These are phyloP conservation scores for Lentithecium fluviatile DNA, from an alignment of 495 filamentous ascomycete genomes.

Conservation along the genomic window DNA sequence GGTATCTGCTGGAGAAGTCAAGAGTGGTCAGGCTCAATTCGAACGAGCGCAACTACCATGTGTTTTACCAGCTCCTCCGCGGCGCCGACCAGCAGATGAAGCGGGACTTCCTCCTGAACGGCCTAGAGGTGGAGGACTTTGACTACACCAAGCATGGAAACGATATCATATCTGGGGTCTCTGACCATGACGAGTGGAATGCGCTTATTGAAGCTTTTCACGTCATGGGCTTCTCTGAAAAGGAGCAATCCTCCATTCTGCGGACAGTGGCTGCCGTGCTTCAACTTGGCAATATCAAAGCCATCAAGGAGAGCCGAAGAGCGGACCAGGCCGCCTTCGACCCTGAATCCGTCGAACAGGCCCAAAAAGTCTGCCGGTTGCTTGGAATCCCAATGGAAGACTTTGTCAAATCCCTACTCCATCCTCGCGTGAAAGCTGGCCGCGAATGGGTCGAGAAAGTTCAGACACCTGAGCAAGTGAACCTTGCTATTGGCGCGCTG, in stretches of 20 bases:
- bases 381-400: conserved; percentile 80
- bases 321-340: conserved; percentile 86
- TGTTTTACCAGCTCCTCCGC: conserved; percentile 93
- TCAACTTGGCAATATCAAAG: conserved; percentile 87
- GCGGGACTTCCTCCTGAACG: conserved; percentile 70
- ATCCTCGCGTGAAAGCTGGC: conserved; percentile 91
- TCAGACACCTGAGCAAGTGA: conserved; percentile 94
- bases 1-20: conserved; percentile 97
- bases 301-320: conserved; percentile 82
- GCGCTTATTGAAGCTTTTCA: conserved; percentile 86
- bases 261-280: conserved; percentile 87
- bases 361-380: conserved; percentile 74
- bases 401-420: conserved; percentile 84
- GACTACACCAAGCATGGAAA: conserved; percentile 89
- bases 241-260: conserved; percentile 79
- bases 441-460: conserved; percentile 98
- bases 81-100: conserved; percentile 74
- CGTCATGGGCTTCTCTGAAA: conserved; percentile 88
- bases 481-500: conserved; percentile 82
- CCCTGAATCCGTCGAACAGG: conserved; percentile 66
- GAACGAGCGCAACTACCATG: conserved; percentile 92
- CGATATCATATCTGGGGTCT: conserved; percentile 85
- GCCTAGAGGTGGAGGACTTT: conserved; percentile 77
- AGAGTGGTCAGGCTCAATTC: conserved; percentile 84
- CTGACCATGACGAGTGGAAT: conserved; percentile 88